Percentiles rank a stretch among this genome's conserved stretches.
phyloP scores from a whole-genome alignment of 139 green algal species.

The Nannochloris sp. region DNA sequence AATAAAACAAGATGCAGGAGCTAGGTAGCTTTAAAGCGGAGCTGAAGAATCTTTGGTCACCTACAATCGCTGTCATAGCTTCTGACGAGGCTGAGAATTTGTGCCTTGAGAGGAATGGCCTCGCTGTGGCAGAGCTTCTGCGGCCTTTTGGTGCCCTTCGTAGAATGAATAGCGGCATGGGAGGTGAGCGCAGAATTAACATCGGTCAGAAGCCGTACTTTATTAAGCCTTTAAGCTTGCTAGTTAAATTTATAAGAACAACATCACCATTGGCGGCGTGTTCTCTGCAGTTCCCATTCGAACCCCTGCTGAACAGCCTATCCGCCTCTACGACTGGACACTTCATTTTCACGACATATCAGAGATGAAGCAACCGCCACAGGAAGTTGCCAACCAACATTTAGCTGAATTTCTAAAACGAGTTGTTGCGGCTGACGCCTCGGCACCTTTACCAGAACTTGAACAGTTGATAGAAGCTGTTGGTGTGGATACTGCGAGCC shows the following conservation, averaged over 20 bases:
- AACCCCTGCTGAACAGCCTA: constrained; percentile 57
- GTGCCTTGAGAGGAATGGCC: constrained; percentile 40
- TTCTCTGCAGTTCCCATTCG: constrained; percentile 39
- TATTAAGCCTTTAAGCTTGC: neutral
- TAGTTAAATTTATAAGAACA: neutral
- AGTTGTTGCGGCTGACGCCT: neutral
- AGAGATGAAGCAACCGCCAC: constrained; percentile 54
- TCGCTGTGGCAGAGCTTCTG: constrained; percentile 67
- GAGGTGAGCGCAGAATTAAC: constrained; percentile 1
- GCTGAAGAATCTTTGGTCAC: constrained; percentile 20
- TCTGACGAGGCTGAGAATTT: constrained; percentile 49
- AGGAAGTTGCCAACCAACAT: constrained; percentile 60
- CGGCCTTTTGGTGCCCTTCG: constrained; percentile 53
- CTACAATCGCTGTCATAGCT: constrained; percentile 53
- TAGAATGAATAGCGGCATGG: constrained; percentile 59
- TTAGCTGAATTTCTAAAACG: constrained; percentile 45
- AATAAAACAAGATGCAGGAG: neutral
- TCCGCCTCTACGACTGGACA: constrained; percentile 64
- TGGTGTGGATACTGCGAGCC: constrained; percentile 25
- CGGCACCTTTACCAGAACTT: neutral
- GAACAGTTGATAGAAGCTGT: neutral
- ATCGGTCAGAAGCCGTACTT: neutral
- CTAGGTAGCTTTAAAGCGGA: neutral
- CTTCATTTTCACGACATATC: constrained; percentile 53
- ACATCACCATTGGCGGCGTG: neutral